Evolutionary conservation across 331 rosid genomes (phyloP), one percentile per base, ranked within the genome.

Genomic region (Phaseolus coccineus): DNA sequence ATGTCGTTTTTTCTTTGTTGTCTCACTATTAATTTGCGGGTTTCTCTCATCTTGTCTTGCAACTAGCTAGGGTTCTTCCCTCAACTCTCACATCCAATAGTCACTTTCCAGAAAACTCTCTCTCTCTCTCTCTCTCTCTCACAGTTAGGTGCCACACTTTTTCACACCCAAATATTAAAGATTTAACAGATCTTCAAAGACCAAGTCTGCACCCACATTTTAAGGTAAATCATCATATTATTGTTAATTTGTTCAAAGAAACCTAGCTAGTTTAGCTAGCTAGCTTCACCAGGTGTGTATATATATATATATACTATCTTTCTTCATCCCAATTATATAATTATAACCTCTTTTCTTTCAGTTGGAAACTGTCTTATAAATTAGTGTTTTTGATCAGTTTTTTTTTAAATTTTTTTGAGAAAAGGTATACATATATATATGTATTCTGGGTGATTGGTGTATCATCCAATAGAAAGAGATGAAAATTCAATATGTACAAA

Each of bases 41-140:
- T 85, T 82, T 85, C 80, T 79, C 89, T 82, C 86, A 79, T 79
- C 87, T 79, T 86, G 83, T 82, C 87, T 74, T 48, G 31, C 86
- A 86, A 79, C 84, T 71, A 74, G 69, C 68, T 74, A 82, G 89
- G 89, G 84, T 86, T 79, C 81, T 9, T 58, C 76, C 80, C 4
- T 39, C 33, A 65, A 71, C 80, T 73, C 83, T 83, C 86, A 78
- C 86, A 83, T 83, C 80, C 77, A 87, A 71, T 48, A 73, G 74
- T 50, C 11, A 25, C n/a, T 62, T 37, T 73, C 44, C 14, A 55
- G 31, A 69, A 19, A 40, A 2, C 48, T 10, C 4, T 35, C 39
- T 35, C 39, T 33, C 39, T 33, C 37, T 33, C 37, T 33, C 37
- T 35, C 15, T 66, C 73, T 73, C 77, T 76, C 80, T 64, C 81